Evolutionary conservation across 129 eudicot genomes (phyloP), one percentile per base, ranked within the genome.

Genomic region (Pseudognaphalium luteoalbum): DNA sequence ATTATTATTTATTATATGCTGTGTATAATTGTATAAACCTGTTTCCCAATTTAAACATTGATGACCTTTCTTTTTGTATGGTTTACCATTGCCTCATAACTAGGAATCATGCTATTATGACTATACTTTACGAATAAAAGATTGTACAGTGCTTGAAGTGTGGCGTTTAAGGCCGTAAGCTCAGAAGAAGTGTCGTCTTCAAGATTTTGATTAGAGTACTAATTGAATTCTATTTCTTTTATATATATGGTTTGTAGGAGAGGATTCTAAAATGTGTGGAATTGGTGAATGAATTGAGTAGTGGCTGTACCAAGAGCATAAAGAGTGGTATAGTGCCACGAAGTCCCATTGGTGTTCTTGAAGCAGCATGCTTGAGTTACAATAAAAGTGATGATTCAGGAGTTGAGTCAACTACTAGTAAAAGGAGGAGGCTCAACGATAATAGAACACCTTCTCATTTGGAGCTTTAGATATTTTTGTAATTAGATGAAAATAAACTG

Each of bases 341-440:
- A 33, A 85, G 89, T 71, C 86, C 89, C 58, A 83, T 82, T 35
- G 87, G 89, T 78, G 89, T 85, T 54, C 81, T 85, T 58, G 88
- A 88, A 80, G 87, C 88, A 20, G 83, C 89, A 68, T 85, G 88
- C 62, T 77, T 88, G 79, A 88, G 88, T 76, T 88, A 81, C 78
- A 83, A 78, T 80, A 83, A 58, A 35, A 81, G 75, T 73, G 88
- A 82, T 28, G 72, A 83, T 75, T 68, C 88, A 57, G 76, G 80
- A 71, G 60, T 83, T 64, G 87, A 59, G 42, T 83, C 86, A 47
- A 70, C 32, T 34, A 35, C 69, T 16, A 17, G 58, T 76, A 86
- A 86, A 81, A 82, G 87, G 68, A 82, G 87, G 75, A 68, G 71
- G 78, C 82, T 86, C 9, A 57, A 82, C 68, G 9, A 41, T 41